phyloP scores from a whole-genome alignment of 768 basidiomycete species.

The Xanthoconium stramineum region DNA sequence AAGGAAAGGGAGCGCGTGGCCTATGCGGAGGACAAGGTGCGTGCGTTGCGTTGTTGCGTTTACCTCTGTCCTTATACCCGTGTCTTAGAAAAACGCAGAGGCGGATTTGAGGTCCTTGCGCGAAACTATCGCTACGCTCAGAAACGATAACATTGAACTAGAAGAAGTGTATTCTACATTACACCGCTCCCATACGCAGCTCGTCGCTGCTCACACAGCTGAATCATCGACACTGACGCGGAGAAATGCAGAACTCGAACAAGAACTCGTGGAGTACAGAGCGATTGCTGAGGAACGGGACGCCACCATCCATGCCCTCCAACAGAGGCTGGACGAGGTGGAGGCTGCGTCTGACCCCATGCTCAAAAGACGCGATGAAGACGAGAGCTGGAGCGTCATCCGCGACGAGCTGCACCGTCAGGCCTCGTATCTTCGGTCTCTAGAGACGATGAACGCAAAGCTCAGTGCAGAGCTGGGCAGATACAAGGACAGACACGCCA shows the following conservation, averaged over 20 bases:
- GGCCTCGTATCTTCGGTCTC: slow-evolving; percentile 52
- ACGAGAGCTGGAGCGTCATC: slow-evolving; percentile 60
- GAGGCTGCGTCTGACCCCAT: slow-evolving; percentile 33
- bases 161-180: slow-evolving; percentile 52
- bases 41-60: slow-evolving; percentile 17
- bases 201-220: slow-evolving; percentile 47
- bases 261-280: slow-evolving; percentile 44
- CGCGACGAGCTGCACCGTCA: slow-evolving; percentile 69
- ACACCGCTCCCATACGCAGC: slow-evolving; percentile 46
- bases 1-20: slow-evolving; percentile 55
- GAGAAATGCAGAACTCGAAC: slow-evolving; percentile 45
- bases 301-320: slow-evolving; percentile 41
- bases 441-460: slow-evolving; percentile 59
- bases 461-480: slow-evolving; percentile 50
- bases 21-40: slow-evolving; percentile 59
- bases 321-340: slow-evolving; percentile 47
- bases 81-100: slow-evolving; percentile 45
- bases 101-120: slow-evolving; percentile 52
- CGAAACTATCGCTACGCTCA: slow-evolving; percentile 44
- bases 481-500: slow-evolving; percentile 54
- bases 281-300: slow-evolving; percentile 41
- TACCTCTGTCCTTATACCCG: not conserved
- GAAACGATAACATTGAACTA: slow-evolving; percentile 59
- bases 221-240: slow-evolving; percentile 48
- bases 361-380: slow-evolving; percentile 33